A percentile compares a stretch with the other conserved stretches of the same genome.
Conservation (phyloP, 2,329 filamentous ascomycete species). For the Colletotrichum sp. region DNA sequence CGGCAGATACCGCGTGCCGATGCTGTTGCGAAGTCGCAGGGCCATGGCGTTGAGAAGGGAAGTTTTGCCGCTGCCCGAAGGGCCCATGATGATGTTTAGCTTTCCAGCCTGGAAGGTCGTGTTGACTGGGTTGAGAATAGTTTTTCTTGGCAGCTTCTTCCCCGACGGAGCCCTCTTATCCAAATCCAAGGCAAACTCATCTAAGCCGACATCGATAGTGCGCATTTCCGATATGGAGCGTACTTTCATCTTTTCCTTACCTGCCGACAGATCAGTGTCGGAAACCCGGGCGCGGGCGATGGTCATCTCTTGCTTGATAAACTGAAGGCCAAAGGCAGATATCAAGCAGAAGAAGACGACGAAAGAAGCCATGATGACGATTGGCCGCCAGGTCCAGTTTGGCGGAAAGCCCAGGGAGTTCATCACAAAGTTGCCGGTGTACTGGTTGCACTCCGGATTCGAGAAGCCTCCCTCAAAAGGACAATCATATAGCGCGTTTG, state of each 20-base stretch:
- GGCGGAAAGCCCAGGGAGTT: constrained; percentile 69
- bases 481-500: constrained; percentile 75
- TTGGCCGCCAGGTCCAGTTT: constrained; percentile 71
- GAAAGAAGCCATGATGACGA: constrained; percentile 67
- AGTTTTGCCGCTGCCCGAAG: constrained; percentile 79
- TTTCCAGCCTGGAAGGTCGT: constrained; percentile 71
- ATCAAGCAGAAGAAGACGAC: constrained; percentile 65
- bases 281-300: constrained; percentile 66
- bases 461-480: constrained; percentile 64
- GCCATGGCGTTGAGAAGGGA: constrained; percentile 78
- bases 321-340: constrained; percentile 66
- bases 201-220: constrained; percentile 68
- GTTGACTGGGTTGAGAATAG: constrained; percentile 70
- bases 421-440: constrained; percentile 73
- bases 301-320: constrained; percentile 70
- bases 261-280: constrained; percentile 68
- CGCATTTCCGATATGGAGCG: constrained; percentile 57
- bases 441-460: constrained; percentile 71
- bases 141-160: constrained; percentile 56
- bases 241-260: constrained; percentile 71
- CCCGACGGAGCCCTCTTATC: constrained; percentile 63
- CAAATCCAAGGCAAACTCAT: constrained; percentile 67
- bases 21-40: constrained; percentile 64
- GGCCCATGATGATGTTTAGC: constrained; percentile 81
- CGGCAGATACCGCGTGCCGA: constrained; percentile 65